Evolutionary conservation across 306 rosid genomes (phyloP).

Genomic region (Boehmeria nivea): DNA sequence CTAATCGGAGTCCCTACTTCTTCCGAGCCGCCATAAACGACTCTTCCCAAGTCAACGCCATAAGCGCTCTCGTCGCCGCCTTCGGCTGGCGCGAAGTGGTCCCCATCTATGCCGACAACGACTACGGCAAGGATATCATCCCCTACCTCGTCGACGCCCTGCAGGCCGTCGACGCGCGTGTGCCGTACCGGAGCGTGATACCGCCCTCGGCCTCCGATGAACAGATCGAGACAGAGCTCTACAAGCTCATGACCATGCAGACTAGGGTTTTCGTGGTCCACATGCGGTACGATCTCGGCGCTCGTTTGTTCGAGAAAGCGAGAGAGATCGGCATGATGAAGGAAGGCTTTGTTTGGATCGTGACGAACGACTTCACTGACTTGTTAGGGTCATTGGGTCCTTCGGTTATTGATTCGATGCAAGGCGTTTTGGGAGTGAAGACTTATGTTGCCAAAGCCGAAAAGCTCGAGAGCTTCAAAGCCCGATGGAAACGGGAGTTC

Average conservation of each 20-base stretch:
- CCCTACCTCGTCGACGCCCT: conserved; percentile 23
- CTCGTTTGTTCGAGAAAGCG: conserved; percentile 28
- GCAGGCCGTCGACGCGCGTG: conserved; percentile 9
- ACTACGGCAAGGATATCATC: conserved; percentile 21
- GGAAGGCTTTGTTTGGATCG: conserved; percentile 40
- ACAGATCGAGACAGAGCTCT: conserved; percentile 23
- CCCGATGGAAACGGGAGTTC: conserved; percentile 42
- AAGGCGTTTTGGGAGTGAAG: conserved; percentile 46
- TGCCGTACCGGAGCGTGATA: conserved; percentile 30
- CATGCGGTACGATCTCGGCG: conserved; percentile 22
- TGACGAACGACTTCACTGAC: conserved; percentile 25
- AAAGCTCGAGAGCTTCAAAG: conserved; percentile 17
- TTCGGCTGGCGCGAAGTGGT: conserved; percentile 35
- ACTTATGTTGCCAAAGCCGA: conserved; percentile 28
- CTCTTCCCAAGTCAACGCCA: conserved; percentile 26
- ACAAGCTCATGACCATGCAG: conserved; percentile 22
- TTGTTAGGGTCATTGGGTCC: conserved; percentile 10
- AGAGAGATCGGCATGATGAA: conserved; percentile 40
- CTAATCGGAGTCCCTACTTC: conserved; percentile 24
- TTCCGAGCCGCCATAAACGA: conserved; percentile 23
- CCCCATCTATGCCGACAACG: conserved; percentile 22
- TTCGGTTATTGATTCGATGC: conserved; percentile 31
- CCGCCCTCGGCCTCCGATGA: conserved; percentile 17
- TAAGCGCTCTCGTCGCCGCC: conserved; percentile 17
- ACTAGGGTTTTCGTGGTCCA: conserved; percentile 36